Percentiles rank a stretch among this genome's conserved stretches.
phyloP scores from a whole-genome alignment of 139 green algal species.

The Pleodorina starrii region DNA sequence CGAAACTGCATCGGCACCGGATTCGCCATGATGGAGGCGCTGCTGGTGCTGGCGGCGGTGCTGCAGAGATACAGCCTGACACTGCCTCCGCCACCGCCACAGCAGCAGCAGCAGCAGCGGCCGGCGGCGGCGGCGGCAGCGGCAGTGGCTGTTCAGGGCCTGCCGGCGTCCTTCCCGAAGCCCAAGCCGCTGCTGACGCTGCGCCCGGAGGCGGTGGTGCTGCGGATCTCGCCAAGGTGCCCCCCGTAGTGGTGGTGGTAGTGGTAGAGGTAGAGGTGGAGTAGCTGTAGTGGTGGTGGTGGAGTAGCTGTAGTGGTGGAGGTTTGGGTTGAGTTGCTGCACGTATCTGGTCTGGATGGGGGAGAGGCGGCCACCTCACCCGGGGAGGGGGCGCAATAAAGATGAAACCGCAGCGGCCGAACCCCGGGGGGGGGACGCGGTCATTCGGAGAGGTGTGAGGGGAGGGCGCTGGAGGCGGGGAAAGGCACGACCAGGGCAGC shows the following conservation, averaged over 20 bases:
- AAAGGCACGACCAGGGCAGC: too few relatives aligned
- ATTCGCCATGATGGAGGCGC: slow-evolving; percentile 92
- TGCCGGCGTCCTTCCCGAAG: slow-evolving; percentile 56
- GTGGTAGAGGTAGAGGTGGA: neutral
- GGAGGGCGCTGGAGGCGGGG: too few relatives aligned
- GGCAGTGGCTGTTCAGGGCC: neutral
- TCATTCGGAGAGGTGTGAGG: too few relatives aligned
- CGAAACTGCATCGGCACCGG: slow-evolving; percentile 92
- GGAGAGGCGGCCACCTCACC: too few relatives aligned
- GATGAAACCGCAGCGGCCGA: too few relatives aligned
- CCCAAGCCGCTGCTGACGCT: slow-evolving; percentile 82
- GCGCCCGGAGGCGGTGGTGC: slow-evolving; percentile 68
- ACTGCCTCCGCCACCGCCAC: neutral
- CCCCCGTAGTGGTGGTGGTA: neutral
- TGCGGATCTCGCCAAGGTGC: slow-evolving; percentile 59
- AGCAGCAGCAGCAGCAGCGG: neutral
- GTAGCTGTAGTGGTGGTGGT: too few relatives aligned
- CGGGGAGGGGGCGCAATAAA: too few relatives aligned
- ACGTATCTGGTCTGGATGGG: too few relatives aligned
- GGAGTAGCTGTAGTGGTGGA: too few relatives aligned
- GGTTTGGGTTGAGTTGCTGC: too few relatives aligned
- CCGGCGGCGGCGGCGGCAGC: neutral
- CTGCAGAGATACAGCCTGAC: slow-evolving; percentile 72
- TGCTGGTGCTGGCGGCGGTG: slow-evolving; percentile 81
- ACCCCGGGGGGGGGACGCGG: too few relatives aligned